Evolutionary conservation across 2,329 filamentous ascomycete genomes (phyloP).

Genomic region (Diaporthe batatas): DNA sequence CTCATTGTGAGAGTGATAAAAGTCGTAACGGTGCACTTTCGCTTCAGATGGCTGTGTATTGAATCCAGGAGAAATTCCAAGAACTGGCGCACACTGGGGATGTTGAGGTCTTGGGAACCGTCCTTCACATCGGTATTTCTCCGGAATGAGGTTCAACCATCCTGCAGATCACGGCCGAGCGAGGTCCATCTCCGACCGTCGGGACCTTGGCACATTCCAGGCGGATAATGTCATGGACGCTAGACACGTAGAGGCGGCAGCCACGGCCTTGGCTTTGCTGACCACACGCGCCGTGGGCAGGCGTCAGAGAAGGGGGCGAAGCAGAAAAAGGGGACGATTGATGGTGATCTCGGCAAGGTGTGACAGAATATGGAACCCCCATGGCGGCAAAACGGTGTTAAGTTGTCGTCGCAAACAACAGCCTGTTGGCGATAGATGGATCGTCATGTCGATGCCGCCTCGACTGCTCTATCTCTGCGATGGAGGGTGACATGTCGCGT

Average conservation of each 20-base stretch:
- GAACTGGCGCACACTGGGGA: neutral
- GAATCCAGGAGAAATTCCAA: neutral
- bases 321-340: neutral
- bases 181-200: neutral
- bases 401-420: neutral
- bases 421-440: neutral
- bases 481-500: constrained; percentile 5
- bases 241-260: constrained; percentile 29
- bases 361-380: neutral
- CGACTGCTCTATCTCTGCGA: neutral
- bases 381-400: neutral
- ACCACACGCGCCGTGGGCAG: neutral
- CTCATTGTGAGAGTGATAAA: neutral
- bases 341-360: constrained; percentile 3
- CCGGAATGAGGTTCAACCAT: neutral
- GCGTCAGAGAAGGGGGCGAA: no score
- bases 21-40: neutral
- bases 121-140: neutral
- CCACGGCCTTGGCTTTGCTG: constrained; percentile 23
- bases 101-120: neutral
- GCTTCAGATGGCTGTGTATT: no score
- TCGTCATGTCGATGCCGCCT: neutral
- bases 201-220: constrained; percentile 27
- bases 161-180: neutral
- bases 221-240: constrained; percentile 21